Evolutionary conservation across 148 eudicot genomes (phyloP), one percentile per base, ranked within the genome.

Genomic region (Amaranthus cruentus): DNA sequence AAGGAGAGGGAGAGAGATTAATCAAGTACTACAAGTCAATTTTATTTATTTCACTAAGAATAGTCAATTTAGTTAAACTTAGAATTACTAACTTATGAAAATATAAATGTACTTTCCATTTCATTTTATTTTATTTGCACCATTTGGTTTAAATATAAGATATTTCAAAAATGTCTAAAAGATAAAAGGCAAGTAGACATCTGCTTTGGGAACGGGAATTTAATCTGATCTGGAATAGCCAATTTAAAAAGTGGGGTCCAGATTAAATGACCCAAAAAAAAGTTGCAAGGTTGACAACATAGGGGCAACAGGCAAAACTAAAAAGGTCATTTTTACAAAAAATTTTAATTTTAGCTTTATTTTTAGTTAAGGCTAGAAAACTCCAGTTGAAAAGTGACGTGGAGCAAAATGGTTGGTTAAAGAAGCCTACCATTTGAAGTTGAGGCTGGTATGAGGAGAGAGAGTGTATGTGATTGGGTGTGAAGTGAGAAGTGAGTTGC

Each of bases 141-240:
- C 18, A 18, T 18, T 18, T 18, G 18, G 18, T 18, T 18, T 18
- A 18, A 18, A 18, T 18, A 28, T 28, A 28, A 28, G 38, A 28
- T 28, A 28, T 28, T 28, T 28, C 38, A 28, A 28, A 28, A 28
- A 28, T 28, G 38, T 28, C 38, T 28, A 28, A 28, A 28, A 28
- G 38, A 28, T 1, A 28, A 28, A 28, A 28, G 38, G 38, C 38
- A 28, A 28, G 38, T 28, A 28, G 38, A 28, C 38, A 28, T 28
- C 38, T 28, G 38, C 38, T 28, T 28, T 28, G 38, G 38, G 38
- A 28, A 28, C 38, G 38, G 38, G 38, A 4, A 44, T 44, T 70
- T 11, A 59, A 76, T 66, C 76, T 57, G 71, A 72, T 65, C 72
- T 58, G 75, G 67, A 66, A 66, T 52, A 77, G 80, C 72, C 55